Base-by-base conservation (phyloP, 2,329 filamentous ascomycete genomes). In the Hypoxylon sp. region DNA sequence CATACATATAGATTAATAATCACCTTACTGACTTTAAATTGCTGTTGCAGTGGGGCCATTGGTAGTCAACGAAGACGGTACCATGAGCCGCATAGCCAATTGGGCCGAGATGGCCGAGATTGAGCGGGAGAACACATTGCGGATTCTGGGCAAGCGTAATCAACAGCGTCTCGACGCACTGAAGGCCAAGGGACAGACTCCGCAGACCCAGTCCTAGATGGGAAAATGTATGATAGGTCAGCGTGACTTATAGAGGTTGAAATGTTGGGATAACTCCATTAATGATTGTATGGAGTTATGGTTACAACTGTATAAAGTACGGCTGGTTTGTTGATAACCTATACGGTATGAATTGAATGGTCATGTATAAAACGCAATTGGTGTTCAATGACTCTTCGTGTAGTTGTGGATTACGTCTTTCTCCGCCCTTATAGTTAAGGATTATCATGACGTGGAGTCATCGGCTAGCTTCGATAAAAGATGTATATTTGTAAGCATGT, bases 11-110 rank as follows among this genome's bases (percentile, higher is more conserved):
- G 30, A 45, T 34, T 41, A 43, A 56, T 28, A 30, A 49, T 7
- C 46, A 32, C 32, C 30, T 21, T 43, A 10, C 59, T 68, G 45
- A 68, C 66, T n/a, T 28, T 3, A 10, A 17, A 45, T 25, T 23
- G 17, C 19, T 19, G 14, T 17, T n/a, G 11, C n/a, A 70, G 67
- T 94, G 23, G 91, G 92, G 0, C 92, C 92, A 1, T 83, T 94
- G 73, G 91, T 94, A 1, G 89, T 94, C 60, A 91, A 93, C 77
- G 82, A 83, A 67, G 90, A 94, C 78, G 92, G 92, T 19, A 89
- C 89, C 7, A 78, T 93, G 72, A 89, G 89, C 62, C 85, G 91
- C 34, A 91, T 94, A 73, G 80, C 85, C 36, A 94, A 94, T 78
- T 94, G 91, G 91, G 83, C 81, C 7, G 82, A 89, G 70, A 93